Evolutionary conservation across 768 basidiomycete species (phyloP), one percentile per base, ranked within the genome.

Genomic region (Dacryopinax spathularia): DNA sequence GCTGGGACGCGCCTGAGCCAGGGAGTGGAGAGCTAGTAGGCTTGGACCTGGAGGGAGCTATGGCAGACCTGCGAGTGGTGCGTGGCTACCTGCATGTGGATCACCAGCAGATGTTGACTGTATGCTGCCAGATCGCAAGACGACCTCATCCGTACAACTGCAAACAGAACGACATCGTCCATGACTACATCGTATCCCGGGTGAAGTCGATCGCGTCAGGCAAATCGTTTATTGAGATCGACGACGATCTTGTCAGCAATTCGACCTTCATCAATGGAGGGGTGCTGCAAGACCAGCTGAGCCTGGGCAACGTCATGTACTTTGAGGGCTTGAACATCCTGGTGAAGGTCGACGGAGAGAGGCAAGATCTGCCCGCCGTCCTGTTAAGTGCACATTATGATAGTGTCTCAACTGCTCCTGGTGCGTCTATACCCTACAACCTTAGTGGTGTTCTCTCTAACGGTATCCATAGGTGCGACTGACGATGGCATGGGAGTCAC

Each of bases 81-180:
- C 18, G 48, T 15, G 29, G 25, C 25, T 56, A 29, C 18, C 25
- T 56, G 5, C 64, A 76, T 66, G n/a, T 35, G 65, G 68, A 60
- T 48, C 43, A 61, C 22, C 56, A 22, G 25, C 16, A 33, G 37
- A 31, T 22, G 59, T 29, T 31, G 44, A 59, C 33, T 62, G 27
- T 34, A 60, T 29, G 25, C 6, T n/a, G 41, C 34, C 64, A 81
- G 85, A 84, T 91, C 65, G 79, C 89, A 4, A 75, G 79, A 5
- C 79, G 79, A 29, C 90, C 89, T 0, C 89, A 88, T 72, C 84
- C 89, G 0, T 89, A 84, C 74, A 84, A 87, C 69, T 88, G 88
- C 1, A 87, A 84, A 73, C 80, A 83, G 18, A 92, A 91, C 69
- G 85, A 88, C 67, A 68, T 77, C 29, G 85, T 89, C 27, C 83